phyloP scores from a whole-genome alignment of 768 basidiomycete species.

The Agrocybe praecox region DNA sequence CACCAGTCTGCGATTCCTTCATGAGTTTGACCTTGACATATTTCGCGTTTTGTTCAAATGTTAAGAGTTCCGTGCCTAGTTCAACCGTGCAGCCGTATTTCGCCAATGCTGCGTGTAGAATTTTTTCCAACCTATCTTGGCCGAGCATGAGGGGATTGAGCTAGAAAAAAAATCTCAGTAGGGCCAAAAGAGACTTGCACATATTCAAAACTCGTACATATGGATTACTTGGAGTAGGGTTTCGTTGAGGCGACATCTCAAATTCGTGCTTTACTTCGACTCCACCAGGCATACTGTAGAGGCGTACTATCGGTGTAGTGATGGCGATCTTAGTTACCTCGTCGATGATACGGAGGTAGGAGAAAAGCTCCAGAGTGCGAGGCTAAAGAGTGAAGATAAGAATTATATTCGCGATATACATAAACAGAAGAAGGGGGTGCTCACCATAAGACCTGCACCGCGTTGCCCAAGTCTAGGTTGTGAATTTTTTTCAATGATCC shows the following conservation, averaged over 20 bases:
- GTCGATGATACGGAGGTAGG: slow-evolving; percentile 37
- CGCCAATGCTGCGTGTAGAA: slow-evolving; percentile 36
- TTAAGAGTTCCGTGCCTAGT: slow-evolving; percentile 45
- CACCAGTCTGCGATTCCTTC: slow-evolving; percentile 18
- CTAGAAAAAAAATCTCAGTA: slow-evolving; percentile 14
- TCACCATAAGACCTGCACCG: slow-evolving; percentile 39
- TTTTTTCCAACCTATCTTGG: slow-evolving; percentile 37
- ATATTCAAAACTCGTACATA: slow-evolving; percentile 24
- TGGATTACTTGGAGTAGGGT: slow-evolving; percentile 34
- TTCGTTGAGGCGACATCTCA: slow-evolving; percentile 29
- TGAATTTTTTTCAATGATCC: slow-evolving; percentile 51
- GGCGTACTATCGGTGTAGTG: slow-evolving; percentile 26
- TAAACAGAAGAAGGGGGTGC: not conserved
- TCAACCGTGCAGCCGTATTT: slow-evolving; percentile 39
- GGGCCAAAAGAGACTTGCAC: not conserved
- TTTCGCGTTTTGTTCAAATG: slow-evolving; percentile 39
- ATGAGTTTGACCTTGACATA: slow-evolving; percentile 37
- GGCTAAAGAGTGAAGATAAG: slow-evolving; percentile 29
- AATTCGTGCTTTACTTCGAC: slow-evolving; percentile 28
- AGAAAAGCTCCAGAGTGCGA: slow-evolving; percentile 46
- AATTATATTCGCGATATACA: not conserved
- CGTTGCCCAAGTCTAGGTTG: slow-evolving; percentile 38
- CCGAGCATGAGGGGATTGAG: slow-evolving; percentile 35
- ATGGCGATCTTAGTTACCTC: slow-evolving; percentile 36
- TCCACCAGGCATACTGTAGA: slow-evolving; percentile 37